Evolutionary conservation across 2,329 filamentous ascomycete species (phyloP).

Genomic region (Colletotrichum melonis): DNA sequence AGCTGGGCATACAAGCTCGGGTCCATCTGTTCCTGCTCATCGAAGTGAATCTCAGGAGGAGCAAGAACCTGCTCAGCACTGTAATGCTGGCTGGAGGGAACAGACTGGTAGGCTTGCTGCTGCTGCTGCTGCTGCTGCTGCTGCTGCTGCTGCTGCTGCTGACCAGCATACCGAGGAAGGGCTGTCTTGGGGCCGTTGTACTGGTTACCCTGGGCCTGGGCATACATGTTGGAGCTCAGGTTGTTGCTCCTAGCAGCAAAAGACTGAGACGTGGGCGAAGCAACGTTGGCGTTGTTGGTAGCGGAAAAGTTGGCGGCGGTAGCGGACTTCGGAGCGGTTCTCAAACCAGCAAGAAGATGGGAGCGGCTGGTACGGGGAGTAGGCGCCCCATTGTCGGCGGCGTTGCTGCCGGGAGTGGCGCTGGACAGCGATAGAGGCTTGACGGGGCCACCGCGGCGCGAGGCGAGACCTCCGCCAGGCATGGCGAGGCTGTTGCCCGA

Average conservation of each 20-base stretch:
- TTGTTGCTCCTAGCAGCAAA: slow-evolving; percentile 54
- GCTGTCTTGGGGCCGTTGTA: slow-evolving; percentile 69
- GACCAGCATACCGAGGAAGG: slow-evolving; percentile 58
- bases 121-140: slow-evolving; percentile 49
- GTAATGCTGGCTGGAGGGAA: slow-evolving; percentile 62
- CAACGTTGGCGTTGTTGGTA: slow-evolving; percentile 62
- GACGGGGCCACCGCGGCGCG: slow-evolving; percentile 85
- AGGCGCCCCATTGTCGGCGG: slow-evolving; percentile 74
- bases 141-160: slow-evolving; percentile 48
- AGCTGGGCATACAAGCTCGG: slow-evolving; percentile 89
- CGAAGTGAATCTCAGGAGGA: slow-evolving; percentile 82
- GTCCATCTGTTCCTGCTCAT: slow-evolving; percentile 81
- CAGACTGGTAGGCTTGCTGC: slow-evolving; percentile 40
- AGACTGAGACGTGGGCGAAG: slow-evolving; percentile 56
- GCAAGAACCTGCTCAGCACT: slow-evolving; percentile 85
- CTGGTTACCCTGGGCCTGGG: slow-evolving; percentile 53
- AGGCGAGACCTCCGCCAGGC: slow-evolving; percentile 84
- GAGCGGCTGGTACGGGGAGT: slow-evolving; percentile 95
- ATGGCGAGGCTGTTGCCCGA: slow-evolving; percentile 79
- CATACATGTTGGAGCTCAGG: slow-evolving; percentile 57
- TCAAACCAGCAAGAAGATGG: slow-evolving; percentile 90
- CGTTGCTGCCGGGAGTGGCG: slow-evolving; percentile 75
- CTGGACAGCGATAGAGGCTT: slow-evolving; percentile 87
- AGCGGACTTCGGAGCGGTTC: slow-evolving; percentile 91
- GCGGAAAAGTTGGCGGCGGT: slow-evolving; percentile 75